Evolutionary conservation across 768 basidiomycete species (phyloP), one percentile per base, ranked within the genome.

Genomic region (Rhodosporidiobolus sp.): DNA sequence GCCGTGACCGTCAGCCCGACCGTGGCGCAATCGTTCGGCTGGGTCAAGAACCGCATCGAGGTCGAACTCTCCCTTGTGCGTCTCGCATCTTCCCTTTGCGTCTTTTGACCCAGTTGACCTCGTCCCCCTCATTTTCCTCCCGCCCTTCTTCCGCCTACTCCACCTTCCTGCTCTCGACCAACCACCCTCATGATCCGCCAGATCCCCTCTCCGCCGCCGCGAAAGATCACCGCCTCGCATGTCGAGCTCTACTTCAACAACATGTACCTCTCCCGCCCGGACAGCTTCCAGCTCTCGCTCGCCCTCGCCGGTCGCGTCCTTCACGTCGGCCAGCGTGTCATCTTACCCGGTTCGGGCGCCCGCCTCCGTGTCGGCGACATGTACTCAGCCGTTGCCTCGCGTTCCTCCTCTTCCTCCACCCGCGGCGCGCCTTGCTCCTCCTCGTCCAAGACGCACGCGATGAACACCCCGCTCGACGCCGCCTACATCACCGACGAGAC

Each of bases 241-340:
- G 85, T 98, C 61, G 95, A 98, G 78, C 86, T 98, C 67, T 88
- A 88, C 57, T 98, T 98, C 79, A 90, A 91, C 73, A 94, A 96
- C 79, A 93, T 65, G 35, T 69, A 72, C 73, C 74, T 77, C 24
- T 95, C 94, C 24, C 87, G 96, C 57, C 92, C 90, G 72, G 96
- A 97, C 76, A 95, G 96, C 93, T 97, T 94, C 92, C 85, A 93
- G 59, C 84, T 97, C 14, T 88, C 88, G n/a, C 88, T 90, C 79
- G 85, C 88, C 62, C 84, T 97, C 24, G 88, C 88, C 35, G 89
- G 88, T 16, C 88, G 88, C 77, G 94, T 91, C 78, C 83, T 96
- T 30, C 89, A 92, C 78, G 85, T 87, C 1, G 88, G 90, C 69
- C 91, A 98, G 80, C 91, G 92, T 63, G 85, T 98, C 34, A 85